Evolutionary conservation across 2,329 filamentous ascomycete genomes (phyloP).

Genomic region (Dactylellina cionopaga): DNA sequence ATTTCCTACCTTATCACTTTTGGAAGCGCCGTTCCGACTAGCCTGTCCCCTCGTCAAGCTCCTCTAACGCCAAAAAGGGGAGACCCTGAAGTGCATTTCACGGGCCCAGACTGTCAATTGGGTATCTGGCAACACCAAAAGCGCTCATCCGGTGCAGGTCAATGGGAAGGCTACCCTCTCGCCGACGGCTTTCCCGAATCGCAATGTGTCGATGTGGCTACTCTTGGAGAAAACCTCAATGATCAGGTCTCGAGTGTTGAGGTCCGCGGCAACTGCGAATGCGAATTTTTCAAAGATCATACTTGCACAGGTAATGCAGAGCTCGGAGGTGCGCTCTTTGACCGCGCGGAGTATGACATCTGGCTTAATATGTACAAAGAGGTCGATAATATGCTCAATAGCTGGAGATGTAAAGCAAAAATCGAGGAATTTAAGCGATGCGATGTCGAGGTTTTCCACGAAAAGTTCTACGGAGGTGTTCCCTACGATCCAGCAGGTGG

Average conservation of each 20-base stretch:
- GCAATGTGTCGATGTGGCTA: background rate
- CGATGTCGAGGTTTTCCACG: background rate
- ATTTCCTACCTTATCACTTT: no score
- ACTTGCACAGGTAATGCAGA: background rate
- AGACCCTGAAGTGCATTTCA: background rate
- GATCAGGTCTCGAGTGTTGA: background rate
- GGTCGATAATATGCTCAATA: background rate
- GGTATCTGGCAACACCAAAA: background rate
- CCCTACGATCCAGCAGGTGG: background rate
- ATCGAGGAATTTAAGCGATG: background rate
- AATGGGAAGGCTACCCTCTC: background rate
- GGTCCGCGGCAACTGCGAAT: constrained; percentile 11
- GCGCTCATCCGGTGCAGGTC: background rate
- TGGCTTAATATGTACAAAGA: background rate
- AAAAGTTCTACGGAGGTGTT: background rate
- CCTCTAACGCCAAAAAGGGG: background rate
- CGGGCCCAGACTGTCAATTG: background rate
- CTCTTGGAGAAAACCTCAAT: background rate
- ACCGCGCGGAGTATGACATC: background rate
- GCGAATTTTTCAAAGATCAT: constrained; percentile 4
- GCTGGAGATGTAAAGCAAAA: background rate
- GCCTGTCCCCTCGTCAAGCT: background rate
- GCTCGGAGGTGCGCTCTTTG: background rate
- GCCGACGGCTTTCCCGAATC: no score
- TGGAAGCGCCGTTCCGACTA: background rate